Evolutionary conservation across 2,329 filamentous ascomycete species (phyloP).

Genomic region (Cercospora sp.): DNA sequence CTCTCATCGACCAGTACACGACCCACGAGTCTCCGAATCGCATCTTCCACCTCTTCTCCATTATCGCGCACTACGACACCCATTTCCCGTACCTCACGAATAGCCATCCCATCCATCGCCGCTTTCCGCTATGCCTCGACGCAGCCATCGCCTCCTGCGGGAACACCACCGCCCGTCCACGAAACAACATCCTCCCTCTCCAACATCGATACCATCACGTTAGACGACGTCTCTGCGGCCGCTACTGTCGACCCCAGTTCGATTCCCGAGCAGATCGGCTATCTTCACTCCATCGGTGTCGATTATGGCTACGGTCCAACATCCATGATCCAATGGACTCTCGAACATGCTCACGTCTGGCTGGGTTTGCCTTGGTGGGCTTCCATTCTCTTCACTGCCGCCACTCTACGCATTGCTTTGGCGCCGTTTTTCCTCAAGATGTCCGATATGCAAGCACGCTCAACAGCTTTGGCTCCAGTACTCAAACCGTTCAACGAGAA

Average conservation of each 20-base stretch:
- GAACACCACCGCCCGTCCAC: constrained; percentile 32
- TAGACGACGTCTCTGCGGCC: constrained; percentile 39
- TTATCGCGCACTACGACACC: constrained; percentile 16
- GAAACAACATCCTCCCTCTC: constrained; percentile 31
- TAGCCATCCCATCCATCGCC: constrained; percentile 24
- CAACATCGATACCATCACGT: constrained; percentile 38
- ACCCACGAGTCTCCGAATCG: constrained; percentile 19
- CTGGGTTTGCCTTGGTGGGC: constrained; percentile 79
- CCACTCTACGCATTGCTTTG: constrained; percentile 65
- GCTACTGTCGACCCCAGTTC: constrained; percentile 17
- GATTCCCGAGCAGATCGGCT: constrained; percentile 76
- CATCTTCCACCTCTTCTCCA: constrained; percentile 10
- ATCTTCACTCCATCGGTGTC: constrained; percentile 76
- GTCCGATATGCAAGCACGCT: constrained; percentile 62
- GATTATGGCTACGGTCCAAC: constrained; percentile 86
- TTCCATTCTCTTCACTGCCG: constrained; percentile 66
- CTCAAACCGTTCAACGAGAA: constrained; percentile 58
- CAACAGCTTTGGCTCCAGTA: constrained; percentile 62
- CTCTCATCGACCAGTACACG: constrained; percentile 31
- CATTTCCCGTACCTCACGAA: constrained; percentile 22
- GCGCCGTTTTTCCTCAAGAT: constrained; percentile 65
- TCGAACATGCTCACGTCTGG: constrained; percentile 82
- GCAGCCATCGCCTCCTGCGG: constrained; percentile 36
- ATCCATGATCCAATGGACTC: constrained; percentile 67
- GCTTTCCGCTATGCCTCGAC: constrained; percentile 34